Base-by-base conservation (phyloP, 495 filamentous ascomycete genomes). In the Echria macrotheca region DNA sequence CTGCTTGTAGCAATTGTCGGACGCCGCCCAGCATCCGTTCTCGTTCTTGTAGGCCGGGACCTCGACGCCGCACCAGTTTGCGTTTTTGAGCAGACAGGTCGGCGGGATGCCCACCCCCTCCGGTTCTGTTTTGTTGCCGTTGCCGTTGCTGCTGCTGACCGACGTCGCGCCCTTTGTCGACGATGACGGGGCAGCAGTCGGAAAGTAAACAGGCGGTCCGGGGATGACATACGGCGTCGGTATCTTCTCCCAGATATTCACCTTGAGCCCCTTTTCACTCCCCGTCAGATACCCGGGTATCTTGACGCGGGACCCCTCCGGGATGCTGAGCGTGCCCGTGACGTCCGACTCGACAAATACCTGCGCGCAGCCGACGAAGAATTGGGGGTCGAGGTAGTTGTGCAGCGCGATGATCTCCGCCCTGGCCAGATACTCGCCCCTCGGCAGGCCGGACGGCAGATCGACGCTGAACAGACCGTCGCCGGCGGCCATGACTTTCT, bases 281-380 rank as follows among this genome's bases (percentile, higher is more conserved):
- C 71, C 55, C 21, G 66, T 49, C 44, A 86, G 74, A 52, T 86
- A 74, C 3, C 82, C 82, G 4, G 84, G 84, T 55, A 91, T 88
- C 25, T 61, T 64, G 44, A 85, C 82, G 2, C 44, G 54, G 64
- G 77, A 53, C 58, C 55, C 49, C 40, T 56, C 2, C 58, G 83
- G 47, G 24, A 73, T 55, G 7, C 57, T 12, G 14, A 68, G 45
- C 4, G 58, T 5, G 12, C 58, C 56, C 0, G 66, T 51, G 17
- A 63, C 69, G 14, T 72, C 76, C 4, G 73, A 73, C 38, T 74
- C 46, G 18, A 90, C 48, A 59, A 76, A 84, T 18, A 89, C 63
- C 63, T 91, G 86, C 0, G 80, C 82, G 62, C 87, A 91, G 15
- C 81, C 82, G 38, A 76, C 69, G 56, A 80, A 86, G 61, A 82